Evolutionary conservation across 2,329 filamentous ascomycete genomes (phyloP).

Genomic region (Apiospora aurea): DNA sequence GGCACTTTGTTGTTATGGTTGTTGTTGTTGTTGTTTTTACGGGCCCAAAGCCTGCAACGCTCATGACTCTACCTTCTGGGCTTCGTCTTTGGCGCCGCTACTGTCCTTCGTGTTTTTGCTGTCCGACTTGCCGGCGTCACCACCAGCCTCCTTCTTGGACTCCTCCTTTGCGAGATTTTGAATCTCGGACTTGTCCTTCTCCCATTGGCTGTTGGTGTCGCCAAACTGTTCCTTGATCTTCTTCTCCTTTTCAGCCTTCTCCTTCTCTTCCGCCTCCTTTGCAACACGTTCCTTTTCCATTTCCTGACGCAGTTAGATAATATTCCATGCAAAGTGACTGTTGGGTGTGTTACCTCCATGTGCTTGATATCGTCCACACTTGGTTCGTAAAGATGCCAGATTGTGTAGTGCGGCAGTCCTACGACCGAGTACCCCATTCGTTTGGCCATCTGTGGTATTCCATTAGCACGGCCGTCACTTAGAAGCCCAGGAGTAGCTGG

Average conservation of each 20-base stretch:
- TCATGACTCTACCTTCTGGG: conserved; percentile 23
- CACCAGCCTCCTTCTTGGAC: conserved; percentile 33
- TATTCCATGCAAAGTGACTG: conserved; percentile 28
- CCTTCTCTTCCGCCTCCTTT: conserved; percentile 80
- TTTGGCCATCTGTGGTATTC: conserved; percentile 80
- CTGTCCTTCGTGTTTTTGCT: conserved; percentile 14
- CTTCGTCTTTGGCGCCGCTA: background rate
- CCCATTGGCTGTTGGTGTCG: conserved; percentile 81
- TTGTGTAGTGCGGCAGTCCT: conserved; percentile 95
- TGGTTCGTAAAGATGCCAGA: conserved; percentile 99
- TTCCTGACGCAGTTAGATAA: conserved; percentile 59
- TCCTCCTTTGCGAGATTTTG: conserved; percentile 70
- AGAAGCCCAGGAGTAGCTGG: conserved; percentile 25
- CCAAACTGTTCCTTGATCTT: conserved; percentile 84
- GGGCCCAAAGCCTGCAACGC: background rate
- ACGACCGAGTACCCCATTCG: conserved; percentile 96
- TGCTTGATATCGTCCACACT: conserved; percentile 96
- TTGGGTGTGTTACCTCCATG: conserved; percentile 75
- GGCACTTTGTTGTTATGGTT: conserved; percentile 5
- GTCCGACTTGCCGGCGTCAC: conserved; percentile 66
- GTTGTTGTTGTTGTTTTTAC: background rate
- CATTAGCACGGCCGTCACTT: conserved; percentile 29
- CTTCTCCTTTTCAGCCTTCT: conserved; percentile 74
- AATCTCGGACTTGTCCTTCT: conserved; percentile 85
- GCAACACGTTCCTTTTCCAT: conserved; percentile 89